A percentile compares a stretch with the other conserved stretches of the same genome.
Conservation (phyloP, 768 basidiomycete species). For the Cystobasidium ongulense region DNA sequence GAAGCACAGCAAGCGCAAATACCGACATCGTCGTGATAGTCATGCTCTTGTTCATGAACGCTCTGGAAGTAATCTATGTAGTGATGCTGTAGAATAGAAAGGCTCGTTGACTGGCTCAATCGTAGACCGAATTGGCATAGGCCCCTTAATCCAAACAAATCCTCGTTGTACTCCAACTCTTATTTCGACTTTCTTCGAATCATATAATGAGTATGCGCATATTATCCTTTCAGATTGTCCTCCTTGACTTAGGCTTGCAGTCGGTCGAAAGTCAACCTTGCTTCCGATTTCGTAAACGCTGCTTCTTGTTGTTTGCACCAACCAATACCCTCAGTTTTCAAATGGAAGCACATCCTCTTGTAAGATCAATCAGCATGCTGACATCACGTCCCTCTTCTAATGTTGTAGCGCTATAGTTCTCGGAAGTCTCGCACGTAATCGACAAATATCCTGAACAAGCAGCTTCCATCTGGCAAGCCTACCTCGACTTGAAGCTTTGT, state of each 20-base stretch:
- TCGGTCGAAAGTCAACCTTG: neutral
- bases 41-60: neutral
- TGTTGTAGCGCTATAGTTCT: neutral
- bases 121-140: too few species aligned
- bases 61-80: neutral
- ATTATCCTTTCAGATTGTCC: too few species aligned
- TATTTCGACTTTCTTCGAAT: neutral
- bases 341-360: neutral
- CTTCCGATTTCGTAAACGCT: neutral
- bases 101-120: neutral
- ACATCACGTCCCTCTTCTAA: neutral
- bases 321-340: neutral
- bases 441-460: conserved; percentile 26
- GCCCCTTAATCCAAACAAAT: too few species aligned
- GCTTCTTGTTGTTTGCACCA: neutral
- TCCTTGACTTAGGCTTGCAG: too few species aligned
- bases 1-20: neutral
- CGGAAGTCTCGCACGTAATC: neutral
- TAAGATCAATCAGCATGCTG: neutral
- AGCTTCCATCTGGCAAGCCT: conserved; percentile 16
- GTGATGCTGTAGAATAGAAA: neutral
- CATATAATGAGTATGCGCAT: neutral
- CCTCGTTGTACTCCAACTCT: neutral
- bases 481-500: conserved; percentile 26
- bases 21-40: neutral